phyloP scores from a whole-genome alignment of 805 yeast species.

The Saccharomycopsis sp. region DNA sequence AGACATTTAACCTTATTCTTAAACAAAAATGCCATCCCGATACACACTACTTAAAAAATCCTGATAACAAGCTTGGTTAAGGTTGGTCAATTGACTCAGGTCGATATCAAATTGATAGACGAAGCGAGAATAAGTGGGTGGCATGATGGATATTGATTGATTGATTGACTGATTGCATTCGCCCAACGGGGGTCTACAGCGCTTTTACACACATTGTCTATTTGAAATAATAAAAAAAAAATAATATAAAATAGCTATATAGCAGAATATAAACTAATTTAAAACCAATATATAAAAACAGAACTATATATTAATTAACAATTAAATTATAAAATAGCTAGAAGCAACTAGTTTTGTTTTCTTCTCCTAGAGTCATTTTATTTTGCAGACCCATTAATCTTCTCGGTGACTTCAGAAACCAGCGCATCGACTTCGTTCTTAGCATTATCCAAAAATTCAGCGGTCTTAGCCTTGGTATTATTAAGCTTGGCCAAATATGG shows the following conservation, averaged over 20 bases:
- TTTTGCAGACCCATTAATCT: conserved; percentile 3
- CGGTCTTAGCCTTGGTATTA: conserved; percentile 12
- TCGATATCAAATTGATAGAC: too few relatives aligned
- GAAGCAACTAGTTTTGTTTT: not conserved
- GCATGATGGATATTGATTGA: too few relatives aligned
- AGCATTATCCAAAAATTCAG: conserved; percentile 22
- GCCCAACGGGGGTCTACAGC: too few relatives aligned
- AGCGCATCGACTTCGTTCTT: conserved; percentile 24
- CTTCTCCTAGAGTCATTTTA: not conserved
- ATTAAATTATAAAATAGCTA: not conserved
- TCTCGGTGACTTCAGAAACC: conserved; percentile 21
- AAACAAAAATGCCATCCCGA: too few relatives aligned
- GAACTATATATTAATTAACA: not conserved
- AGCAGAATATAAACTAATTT: not conserved
- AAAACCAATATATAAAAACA: not conserved
- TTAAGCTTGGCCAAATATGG: conserved; percentile 27
- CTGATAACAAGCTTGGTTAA: too few relatives aligned
- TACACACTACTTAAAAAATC: too few relatives aligned
- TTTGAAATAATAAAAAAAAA: too few relatives aligned
- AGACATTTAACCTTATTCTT: too few relatives aligned
- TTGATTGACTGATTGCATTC: too few relatives aligned
- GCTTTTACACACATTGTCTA: too few relatives aligned
- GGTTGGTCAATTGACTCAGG: too few relatives aligned
- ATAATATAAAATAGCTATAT: not conserved
- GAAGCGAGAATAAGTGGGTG: too few relatives aligned